These are phyloP conservation scores for Tulasnella sp. DNA, from an alignment of 768 basidiomycete species.

Conservation along the genomic window DNA sequence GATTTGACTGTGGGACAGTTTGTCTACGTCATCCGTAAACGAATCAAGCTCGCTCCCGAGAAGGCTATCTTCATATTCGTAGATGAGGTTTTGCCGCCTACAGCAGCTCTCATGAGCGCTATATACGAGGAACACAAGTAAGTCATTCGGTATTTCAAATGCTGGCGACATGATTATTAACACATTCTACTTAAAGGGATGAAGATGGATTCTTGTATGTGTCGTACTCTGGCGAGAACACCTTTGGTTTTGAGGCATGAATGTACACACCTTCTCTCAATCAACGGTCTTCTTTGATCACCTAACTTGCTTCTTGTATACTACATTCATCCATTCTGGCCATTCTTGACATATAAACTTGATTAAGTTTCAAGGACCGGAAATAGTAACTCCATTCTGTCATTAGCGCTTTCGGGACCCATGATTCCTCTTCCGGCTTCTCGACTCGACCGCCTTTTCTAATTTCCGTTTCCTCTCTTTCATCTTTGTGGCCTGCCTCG, in stretches of 20 bases:
- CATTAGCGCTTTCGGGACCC: too few relatives aligned
- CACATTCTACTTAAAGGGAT: conserved; percentile 43
- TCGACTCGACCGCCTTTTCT: too few relatives aligned
- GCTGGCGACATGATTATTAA: conserved; percentile 4
- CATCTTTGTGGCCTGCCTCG: too few relatives aligned
- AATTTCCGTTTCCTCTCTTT: too few relatives aligned
- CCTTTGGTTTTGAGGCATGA: conserved; percentile 45
- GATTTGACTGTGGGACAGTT: conserved; percentile 97
- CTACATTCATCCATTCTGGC: too few relatives aligned
- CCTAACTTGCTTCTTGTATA: too few relatives aligned
- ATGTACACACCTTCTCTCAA: too few relatives aligned
- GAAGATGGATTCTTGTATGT: conserved; percentile 99
- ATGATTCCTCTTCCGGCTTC: too few relatives aligned
- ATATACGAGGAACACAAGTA: conserved; percentile 99
- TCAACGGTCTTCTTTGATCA: too few relatives aligned
- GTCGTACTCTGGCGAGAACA: conserved; percentile 97
- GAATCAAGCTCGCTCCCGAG: conserved; percentile 98
- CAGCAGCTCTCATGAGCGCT: conserved; percentile 94
- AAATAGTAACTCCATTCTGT: too few relatives aligned
- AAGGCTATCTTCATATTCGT: conserved; percentile 99
- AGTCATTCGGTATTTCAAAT: conserved; percentile 25
- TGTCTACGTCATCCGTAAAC: conserved; percentile 98
- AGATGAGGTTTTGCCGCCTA: conserved; percentile 95
- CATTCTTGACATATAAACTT: too few relatives aligned
- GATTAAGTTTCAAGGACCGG: too few relatives aligned